A percentile compares a stretch with the other conserved stretches of the same genome.
phyloP scores from a whole-genome alignment of 2,329 filamentous ascomycete species.

The Pseudocercospora musae region DNA sequence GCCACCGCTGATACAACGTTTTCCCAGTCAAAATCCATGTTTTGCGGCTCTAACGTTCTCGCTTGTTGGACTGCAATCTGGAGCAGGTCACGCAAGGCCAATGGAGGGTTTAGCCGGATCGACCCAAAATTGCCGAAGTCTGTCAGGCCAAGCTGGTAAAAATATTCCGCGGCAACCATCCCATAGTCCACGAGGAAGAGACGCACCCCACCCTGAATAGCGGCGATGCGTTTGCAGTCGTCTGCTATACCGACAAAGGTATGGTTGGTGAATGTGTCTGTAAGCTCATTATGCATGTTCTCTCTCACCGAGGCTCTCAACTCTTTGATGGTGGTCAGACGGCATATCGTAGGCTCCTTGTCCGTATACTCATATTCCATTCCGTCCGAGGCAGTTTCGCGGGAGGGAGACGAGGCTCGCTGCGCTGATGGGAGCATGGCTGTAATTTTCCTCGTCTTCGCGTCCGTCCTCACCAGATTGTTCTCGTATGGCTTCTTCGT shows the following conservation, averaged over 20 bases:
- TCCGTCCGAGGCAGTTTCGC: constrained; percentile 42
- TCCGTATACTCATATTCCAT: constrained; percentile 70
- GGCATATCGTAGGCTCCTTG: constrained; percentile 66
- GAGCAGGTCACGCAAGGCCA: constrained; percentile 69
- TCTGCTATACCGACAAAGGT: constrained; percentile 95
- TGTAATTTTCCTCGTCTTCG: constrained; percentile 87
- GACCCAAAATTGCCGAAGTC: constrained; percentile 93
- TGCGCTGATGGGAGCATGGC: constrained; percentile 73
- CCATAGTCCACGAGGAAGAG: constrained; percentile 93
- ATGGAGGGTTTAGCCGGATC: constrained; percentile 74
- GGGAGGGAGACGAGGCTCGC: constrained; percentile 41
- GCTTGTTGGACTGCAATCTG: constrained; percentile 70
- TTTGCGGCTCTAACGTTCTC: constrained; percentile 33
- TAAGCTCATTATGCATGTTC: constrained; percentile 77
- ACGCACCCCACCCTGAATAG: constrained; percentile 88
- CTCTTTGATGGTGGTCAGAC: constrained; percentile 79
- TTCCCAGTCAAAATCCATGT: constrained; percentile 62
- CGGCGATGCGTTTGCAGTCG: constrained; percentile 78
- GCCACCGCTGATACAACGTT: constrained; percentile 65
- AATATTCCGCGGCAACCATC: constrained; percentile 77
- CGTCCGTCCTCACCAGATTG: constrained; percentile 85
- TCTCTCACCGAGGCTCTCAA: constrained; percentile 78
- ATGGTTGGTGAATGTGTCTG: constrained; percentile 80
- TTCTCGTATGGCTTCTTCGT: constrained; percentile 69
- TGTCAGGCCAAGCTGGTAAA: constrained; percentile 91